Conservation (phyloP, 1,284 basidiomycete genomes). For the Apiotrichum montevideense region DNA sequence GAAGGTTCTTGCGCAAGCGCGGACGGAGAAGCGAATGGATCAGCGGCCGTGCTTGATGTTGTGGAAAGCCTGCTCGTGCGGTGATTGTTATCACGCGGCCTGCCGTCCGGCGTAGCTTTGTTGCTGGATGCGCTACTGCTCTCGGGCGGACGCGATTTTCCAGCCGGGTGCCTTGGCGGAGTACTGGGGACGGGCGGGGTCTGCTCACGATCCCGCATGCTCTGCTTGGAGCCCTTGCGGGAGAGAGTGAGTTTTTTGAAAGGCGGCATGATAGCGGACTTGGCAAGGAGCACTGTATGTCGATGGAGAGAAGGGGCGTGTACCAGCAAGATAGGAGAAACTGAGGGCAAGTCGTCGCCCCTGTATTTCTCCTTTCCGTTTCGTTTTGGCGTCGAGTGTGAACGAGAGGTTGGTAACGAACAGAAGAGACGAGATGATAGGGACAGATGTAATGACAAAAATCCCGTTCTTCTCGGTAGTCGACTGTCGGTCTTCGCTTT, state of each 20-base stretch:
- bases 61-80: neutral
- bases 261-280: neutral
- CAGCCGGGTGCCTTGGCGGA: neutral
- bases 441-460: too few relatives aligned
- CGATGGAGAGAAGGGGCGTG: too few relatives aligned
- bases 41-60: neutral
- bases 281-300: too few relatives aligned
- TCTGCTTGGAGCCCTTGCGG: constrained; percentile 7
- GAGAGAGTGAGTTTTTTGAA: constrained; percentile 9
- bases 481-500: too few relatives aligned
- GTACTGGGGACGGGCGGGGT: neutral
- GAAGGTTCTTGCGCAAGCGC: neutral
- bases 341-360: too few relatives aligned
- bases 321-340: too few relatives aligned
- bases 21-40: neutral
- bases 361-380: too few relatives aligned
- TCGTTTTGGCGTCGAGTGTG: too few relatives aligned
- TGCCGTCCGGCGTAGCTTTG: neutral
- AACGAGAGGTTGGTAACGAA: too few relatives aligned
- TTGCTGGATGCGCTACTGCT: neutral
- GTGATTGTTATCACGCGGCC: neutral
- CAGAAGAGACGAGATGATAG: too few relatives aligned
- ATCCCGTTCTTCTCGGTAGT: too few relatives aligned
- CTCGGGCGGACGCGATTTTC: neutral
- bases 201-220: constrained; percentile 4